phyloP scores from a whole-genome alignment of 148 eudicot species.

The Rhododendron williamsianum region DNA sequence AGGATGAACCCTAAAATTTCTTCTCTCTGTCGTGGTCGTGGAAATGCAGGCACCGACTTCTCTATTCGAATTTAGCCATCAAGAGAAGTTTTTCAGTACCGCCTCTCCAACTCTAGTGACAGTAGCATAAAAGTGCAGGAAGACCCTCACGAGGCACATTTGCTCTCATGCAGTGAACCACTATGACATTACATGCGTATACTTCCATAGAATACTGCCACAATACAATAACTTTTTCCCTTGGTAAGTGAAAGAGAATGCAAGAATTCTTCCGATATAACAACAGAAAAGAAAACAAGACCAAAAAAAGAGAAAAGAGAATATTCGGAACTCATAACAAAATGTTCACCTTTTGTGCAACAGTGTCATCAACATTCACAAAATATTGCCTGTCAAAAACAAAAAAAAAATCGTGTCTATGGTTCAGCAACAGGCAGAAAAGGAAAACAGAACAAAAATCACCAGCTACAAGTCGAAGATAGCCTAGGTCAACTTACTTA shows the following conservation, averaged over 20 bases:
- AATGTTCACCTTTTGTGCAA: slow-evolving; percentile 15
- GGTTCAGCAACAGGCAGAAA: neutral
- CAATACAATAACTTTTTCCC: neutral
- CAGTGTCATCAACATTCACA: slow-evolving; percentile 7
- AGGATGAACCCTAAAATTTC: neutral
- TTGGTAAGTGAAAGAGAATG: neutral
- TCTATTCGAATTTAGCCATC: neutral
- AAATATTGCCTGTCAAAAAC: slow-evolving; percentile 15
- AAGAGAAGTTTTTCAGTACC: neutral
- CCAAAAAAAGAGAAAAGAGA: neutral
- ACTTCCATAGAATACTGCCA: neutral
- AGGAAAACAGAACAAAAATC: neutral
- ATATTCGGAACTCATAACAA: neutral
- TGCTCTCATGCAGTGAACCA: neutral
- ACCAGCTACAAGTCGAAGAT: slow-evolving; percentile 6
- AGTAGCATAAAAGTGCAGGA: neutral
- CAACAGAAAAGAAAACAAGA: neutral
- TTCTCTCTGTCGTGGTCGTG: neutral
- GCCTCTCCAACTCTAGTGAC: neutral
- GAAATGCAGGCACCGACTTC: slow-evolving; percentile 9
- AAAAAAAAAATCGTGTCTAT: neutral
- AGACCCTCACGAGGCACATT: slow-evolving; percentile 9
- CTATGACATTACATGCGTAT: neutral
- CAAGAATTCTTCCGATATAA: neutral
- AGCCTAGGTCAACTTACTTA: slow-evolving; percentile 15